Percentiles rank a stretch among this genome's conserved stretches.
Conservation (phyloP, 2,329 filamentous ascomycete genomes). For the Clonostachys sp. region DNA sequence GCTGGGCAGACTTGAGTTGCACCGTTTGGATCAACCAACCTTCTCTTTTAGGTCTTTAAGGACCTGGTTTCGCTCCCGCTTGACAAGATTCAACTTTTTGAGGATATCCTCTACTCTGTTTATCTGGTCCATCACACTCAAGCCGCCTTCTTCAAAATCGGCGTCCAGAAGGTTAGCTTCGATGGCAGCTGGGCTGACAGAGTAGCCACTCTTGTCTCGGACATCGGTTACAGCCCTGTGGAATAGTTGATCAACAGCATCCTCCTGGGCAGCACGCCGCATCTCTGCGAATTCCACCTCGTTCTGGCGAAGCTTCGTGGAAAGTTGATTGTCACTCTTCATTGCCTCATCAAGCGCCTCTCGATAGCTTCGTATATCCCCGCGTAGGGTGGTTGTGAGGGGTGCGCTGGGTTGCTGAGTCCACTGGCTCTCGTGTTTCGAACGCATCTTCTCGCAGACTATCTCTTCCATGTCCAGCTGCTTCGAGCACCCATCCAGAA, state of each 20-base stretch:
- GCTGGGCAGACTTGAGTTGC: not conserved
- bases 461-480: constrained; percentile 96
- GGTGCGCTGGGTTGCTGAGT: constrained; percentile 92
- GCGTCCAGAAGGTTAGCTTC: constrained; percentile 86
- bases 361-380: constrained; percentile 82
- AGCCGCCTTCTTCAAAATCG: constrained; percentile 77
- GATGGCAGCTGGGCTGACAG: constrained; percentile 52
- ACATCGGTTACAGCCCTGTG: constrained; percentile 80
- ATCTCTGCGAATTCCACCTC: constrained; percentile 92
- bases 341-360: constrained; percentile 87
- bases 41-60: constrained; percentile 97
- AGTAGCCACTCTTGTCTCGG: constrained; percentile 59
- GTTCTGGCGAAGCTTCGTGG: constrained; percentile 78
- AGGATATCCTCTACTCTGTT: constrained; percentile 82
- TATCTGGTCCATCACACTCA: constrained; percentile 87
- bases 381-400: constrained; percentile 80
- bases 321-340: constrained; percentile 79
- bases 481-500: constrained; percentile 76
- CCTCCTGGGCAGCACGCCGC: constrained; percentile 80
- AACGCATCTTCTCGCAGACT: constrained; percentile 98
- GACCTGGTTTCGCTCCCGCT: constrained; percentile 85
- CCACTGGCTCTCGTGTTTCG: constrained; percentile 94
- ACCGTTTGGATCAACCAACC: constrained; percentile 42
- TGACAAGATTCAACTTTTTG: constrained; percentile 87
- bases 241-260: constrained; percentile 84